Conservation (phyloP, 2,329 filamentous ascomycete species). For the Claviceps monticola region DNA sequence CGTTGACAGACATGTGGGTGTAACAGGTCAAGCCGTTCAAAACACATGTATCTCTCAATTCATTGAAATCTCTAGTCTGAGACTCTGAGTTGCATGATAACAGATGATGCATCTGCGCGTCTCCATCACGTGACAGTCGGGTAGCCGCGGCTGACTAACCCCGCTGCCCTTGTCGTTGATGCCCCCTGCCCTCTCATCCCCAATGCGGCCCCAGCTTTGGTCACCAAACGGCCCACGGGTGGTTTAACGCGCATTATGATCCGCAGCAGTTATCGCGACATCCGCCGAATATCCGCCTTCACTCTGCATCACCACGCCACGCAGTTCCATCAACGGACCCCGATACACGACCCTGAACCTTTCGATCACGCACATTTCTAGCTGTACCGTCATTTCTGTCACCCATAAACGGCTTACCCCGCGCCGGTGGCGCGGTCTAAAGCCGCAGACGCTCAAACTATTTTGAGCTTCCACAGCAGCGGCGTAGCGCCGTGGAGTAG, state of each 20-base stretch:
- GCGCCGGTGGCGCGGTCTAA: not conserved
- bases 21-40: too few species aligned
- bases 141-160: not conserved
- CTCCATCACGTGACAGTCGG: not conserved
- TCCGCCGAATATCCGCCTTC: constrained; percentile 7
- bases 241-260: not conserved
- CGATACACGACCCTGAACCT: constrained; percentile 11
- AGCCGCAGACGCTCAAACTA: not conserved
- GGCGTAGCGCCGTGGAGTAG: not conserved
- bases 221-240: not conserved
- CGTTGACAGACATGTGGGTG: too few species aligned
- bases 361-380: constrained; percentile 16
- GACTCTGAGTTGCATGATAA: too few species aligned
- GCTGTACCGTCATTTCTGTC: constrained; percentile 2
- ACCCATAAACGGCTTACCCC: constrained; percentile 8
- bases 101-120: too few species aligned
- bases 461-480: not conserved
- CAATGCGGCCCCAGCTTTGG: not conserved
- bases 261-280: constrained; percentile 5
- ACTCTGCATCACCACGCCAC: constrained; percentile 9
- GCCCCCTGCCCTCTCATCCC: not conserved
- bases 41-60: too few species aligned
- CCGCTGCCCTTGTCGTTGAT: not conserved
- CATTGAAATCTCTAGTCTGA: too few species aligned
- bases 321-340: constrained; percentile 5